Percentiles rank a stretch among this genome's conserved stretches.
These are phyloP conservation scores for Penicillium sp. DNA, from an alignment of 2,329 filamentous ascomycete species.

Conservation along the genomic window DNA sequence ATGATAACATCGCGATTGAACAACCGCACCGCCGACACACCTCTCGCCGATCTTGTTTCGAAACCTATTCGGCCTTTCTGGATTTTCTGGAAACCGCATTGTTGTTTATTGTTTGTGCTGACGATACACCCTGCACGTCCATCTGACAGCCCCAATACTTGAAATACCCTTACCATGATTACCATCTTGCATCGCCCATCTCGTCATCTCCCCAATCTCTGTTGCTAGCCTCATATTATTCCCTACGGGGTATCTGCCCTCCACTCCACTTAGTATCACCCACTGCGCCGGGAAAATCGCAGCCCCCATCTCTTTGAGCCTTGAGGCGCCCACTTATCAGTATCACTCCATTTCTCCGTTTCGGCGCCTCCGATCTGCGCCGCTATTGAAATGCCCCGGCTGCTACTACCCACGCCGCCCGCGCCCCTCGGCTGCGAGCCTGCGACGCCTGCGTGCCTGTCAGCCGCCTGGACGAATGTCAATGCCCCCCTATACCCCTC, in stretches of 20 bases:
- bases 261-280: background rate
- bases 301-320: background rate
- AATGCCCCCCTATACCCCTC: background rate
- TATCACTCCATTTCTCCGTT: constrained; percentile 17
- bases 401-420: constrained; percentile 16
- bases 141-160: constrained; percentile 10
- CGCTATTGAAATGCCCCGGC: constrained; percentile 25
- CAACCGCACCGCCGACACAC: background rate
- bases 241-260: background rate
- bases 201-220: background rate
- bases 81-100: background rate
- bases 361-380: constrained; percentile 24
- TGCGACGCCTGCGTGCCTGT: constrained; percentile 18
- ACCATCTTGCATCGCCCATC: background rate
- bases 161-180: constrained; percentile 21
- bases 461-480: constrained; percentile 12
- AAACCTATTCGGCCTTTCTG: background rate
- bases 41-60: background rate
- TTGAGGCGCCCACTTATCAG: constrained; percentile 17
- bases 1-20: background rate
- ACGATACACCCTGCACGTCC: background rate
- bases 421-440: constrained; percentile 20
- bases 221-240: background rate
- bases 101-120: constrained; percentile 1
- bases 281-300: background rate